Evolutionary conservation across 2,329 filamentous ascomycete species (phyloP), one percentile per base, ranked within the genome.

Genomic region (Fusarium sp.): DNA sequence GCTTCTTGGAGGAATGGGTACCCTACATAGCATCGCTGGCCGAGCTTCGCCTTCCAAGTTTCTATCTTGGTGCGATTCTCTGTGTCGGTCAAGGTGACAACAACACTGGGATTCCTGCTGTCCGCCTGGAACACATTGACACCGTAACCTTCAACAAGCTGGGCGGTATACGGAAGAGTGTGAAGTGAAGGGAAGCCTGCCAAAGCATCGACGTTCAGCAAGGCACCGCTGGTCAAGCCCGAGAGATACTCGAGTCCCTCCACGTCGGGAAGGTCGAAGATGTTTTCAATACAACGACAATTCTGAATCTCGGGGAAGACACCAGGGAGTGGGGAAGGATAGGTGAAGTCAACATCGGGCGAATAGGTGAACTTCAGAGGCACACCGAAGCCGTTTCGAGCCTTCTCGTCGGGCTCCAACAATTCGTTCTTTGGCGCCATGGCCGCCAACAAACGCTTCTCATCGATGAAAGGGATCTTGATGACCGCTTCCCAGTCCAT

Each of bases 401-500:
- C 84, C 76, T 90, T 92, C 78, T 99, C 94, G 2, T 91, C 93
- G 4, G 90, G 86, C 5, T 89, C 89, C n/a, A 99, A 84, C 3
- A 92, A 81, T 42, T 90, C 84, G 69, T 98, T 94, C 77, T 91
- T 94, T 8, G 94, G 90, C 17, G 87, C 91, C 92, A 99, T 98
- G 9, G 95, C 96, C 38, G 85, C 82, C 57, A 99, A 84, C 4
- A 99, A 84, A 26, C 96, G 89, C 74, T 91, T 89, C 79, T 99
- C 95, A 61, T 99, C 94, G 68, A 99, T 99, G 80, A 99, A 99
- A 0, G 96, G 96, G 76, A 99, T 99, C 80, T 98, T 99, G 69
- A 99, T 94, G 38, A 99, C 95, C 28, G 96, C 96, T 78, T 99
- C 96, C 96, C 96, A 99, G 69, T 99, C 97, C 92, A 97, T 97